Evolutionary conservation across 2,329 filamentous ascomycete genomes (phyloP).

Genomic region (Aureobasidium sp.): DNA sequence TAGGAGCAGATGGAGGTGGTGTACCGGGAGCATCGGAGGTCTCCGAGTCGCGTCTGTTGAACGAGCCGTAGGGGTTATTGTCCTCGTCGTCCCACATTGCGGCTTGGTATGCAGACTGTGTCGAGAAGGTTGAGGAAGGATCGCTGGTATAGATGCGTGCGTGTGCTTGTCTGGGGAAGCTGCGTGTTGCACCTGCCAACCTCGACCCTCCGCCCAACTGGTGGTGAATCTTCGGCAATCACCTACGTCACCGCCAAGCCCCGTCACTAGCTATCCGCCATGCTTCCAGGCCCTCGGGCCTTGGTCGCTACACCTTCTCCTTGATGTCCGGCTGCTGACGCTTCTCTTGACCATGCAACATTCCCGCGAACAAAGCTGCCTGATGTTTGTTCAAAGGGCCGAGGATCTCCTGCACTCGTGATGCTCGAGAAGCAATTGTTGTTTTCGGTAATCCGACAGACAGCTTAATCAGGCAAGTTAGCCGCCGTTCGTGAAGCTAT

Average conservation of each 20-base stretch:
- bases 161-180: constrained; percentile 7
- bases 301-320: not conserved
- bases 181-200: not conserved
- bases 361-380: too few species aligned
- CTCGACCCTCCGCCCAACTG: not conserved
- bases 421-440: not conserved
- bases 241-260: constrained; percentile 12
- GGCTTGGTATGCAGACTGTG: constrained; percentile 7
- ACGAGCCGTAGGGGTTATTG: constrained; percentile 95
- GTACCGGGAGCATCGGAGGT: constrained; percentile 57
- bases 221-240: constrained; percentile 9
- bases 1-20: not conserved
- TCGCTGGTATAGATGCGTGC: not conserved
- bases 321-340: not conserved
- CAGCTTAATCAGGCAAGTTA: not conserved
- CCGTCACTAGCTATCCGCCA: not conserved
- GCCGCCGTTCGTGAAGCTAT: not conserved
- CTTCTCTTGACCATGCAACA: not conserved
- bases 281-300: not conserved
- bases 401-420: not conserved
- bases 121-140: not conserved
- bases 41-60: constrained; percentile 77
- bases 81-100: constrained; percentile 98
- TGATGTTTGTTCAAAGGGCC: not conserved
- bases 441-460: not conserved